Base-by-base conservation (phyloP, 352 stramenopile genomes). In the Phytophthora palmivora region DNA sequence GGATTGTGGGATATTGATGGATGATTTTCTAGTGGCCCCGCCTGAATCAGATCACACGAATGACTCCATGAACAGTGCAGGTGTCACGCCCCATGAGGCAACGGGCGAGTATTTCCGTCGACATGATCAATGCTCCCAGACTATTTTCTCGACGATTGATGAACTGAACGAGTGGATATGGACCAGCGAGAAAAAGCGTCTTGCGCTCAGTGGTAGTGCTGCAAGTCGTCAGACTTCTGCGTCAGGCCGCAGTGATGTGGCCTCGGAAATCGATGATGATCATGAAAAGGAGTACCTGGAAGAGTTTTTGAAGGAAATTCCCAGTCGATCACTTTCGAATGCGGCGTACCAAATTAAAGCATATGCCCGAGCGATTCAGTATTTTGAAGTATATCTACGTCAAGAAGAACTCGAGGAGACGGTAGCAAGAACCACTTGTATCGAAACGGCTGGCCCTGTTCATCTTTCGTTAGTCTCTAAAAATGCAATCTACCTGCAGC, bases 111-210 rank as follows among this genome's bases (percentile, higher is more conserved):
- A 84, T 42, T 88, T 84, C 22, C 91, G 85, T 58, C 82, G 85
- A 0, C 83, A 95, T 65, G 84, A 96, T 46, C 88, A 95, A 47
- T 96, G 88, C 49, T 85, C 76, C 7, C 88, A 96, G 54, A 92
- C 79, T 0, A 89, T 96, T 57, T 91, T 96, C 43, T 89, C 86
- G 10, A 92, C 84, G 2, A 83, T 96, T 16, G 88, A 96, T 67
- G 86, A 95, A 38, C 59, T 96, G 7, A 96, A 94, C 56, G 86
- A 96, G 12, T 96, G 88, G 88, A 76, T 96, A 14, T 96, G 88
- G 88, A 88, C 63, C 32, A 91, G 64, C 43, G 86, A 94, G 48
- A 92, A 94, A 49, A 96, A 94, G 56, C 69, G 82, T 12, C 55
- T 92, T 6, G 76, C 75, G 12, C 52, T 87, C 4, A 94, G 83